Evolutionary conservation across 2,329 filamentous ascomycete species (phyloP).

Genomic region (Calonectria honghensis): DNA sequence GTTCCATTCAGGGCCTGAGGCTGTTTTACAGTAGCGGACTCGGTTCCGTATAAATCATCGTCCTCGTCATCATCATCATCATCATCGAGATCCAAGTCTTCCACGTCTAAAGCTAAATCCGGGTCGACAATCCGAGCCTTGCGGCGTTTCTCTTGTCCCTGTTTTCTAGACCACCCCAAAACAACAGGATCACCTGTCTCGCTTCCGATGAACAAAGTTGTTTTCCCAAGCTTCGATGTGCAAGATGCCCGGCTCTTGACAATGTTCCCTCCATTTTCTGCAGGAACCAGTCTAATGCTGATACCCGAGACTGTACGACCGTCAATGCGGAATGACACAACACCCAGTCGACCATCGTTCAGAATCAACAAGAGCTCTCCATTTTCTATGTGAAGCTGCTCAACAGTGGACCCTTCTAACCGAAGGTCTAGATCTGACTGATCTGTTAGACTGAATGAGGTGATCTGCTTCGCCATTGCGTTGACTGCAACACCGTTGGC

Average conservation of each 20-base stretch:
- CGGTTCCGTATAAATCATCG: conserved; percentile 77
- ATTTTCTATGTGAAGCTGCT: conserved; percentile 83
- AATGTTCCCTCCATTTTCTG: conserved; percentile 77
- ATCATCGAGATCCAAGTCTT: conserved; percentile 73
- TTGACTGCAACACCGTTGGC: conserved; percentile 95
- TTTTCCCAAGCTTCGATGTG: conserved; percentile 79
- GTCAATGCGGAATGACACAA: conserved; percentile 89
- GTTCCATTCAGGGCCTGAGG: conserved; percentile 63
- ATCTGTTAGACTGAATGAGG: conserved; percentile 89
- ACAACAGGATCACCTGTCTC: conserved; percentile 88
- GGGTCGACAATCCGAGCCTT: conserved; percentile 77
- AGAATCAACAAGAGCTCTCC: conserved; percentile 91
- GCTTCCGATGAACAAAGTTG: conserved; percentile 88
- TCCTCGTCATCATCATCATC: conserved; percentile 81
- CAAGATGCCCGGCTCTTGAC: conserved; percentile 80
- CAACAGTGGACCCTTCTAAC: conserved; percentile 87
- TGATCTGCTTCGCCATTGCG: conserved; percentile 87
- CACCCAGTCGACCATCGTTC: conserved; percentile 82
- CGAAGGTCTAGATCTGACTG: conserved; percentile 87
- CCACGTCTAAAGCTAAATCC: conserved; percentile 68
- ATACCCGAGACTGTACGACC: conserved; percentile 94
- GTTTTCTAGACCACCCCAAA: conserved; percentile 84
- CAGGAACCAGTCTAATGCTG: conserved; percentile 79
- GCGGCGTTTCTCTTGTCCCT: conserved; percentile 78
- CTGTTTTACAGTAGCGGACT: conserved; percentile 76